Conservation (phyloP, 163 green algal genomes). For the Chlamydomonas reinhardtii region DNA sequence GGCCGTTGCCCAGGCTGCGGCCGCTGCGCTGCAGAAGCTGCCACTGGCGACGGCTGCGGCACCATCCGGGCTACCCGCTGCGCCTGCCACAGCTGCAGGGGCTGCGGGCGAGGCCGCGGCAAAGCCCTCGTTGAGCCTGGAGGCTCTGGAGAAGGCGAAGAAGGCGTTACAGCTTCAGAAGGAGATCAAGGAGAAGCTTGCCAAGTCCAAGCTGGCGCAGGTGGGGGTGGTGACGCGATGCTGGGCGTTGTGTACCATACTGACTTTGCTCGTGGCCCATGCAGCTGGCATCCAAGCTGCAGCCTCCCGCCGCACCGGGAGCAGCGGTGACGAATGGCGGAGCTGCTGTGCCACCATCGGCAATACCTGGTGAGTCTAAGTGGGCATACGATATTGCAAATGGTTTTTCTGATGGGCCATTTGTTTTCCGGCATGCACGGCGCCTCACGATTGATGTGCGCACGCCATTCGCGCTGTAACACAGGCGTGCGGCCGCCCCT, state of each 20-base stretch:
- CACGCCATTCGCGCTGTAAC: no score
- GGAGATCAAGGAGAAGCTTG: conserved; percentile 75
- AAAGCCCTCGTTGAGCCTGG: conserved; percentile 26
- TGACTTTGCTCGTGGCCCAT: no score
- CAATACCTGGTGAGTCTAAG: no score
- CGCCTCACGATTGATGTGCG: no score
- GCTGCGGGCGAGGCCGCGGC: no score
- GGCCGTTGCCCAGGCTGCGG: conserved; percentile 17
- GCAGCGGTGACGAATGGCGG: background rate
- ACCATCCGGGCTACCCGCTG: background rate
- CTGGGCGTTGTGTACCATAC: no score
- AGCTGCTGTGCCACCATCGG: no score
- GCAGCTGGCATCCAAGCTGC: conserved; percentile 14
- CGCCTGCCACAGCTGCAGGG: background rate
- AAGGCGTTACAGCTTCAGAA: conserved; percentile 80
- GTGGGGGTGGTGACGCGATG: no score
- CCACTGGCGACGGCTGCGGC: background rate
- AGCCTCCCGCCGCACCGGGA: background rate
- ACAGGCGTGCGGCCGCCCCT: no score
- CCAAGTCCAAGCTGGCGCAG: conserved; percentile 62
- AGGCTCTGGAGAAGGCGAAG: conserved; percentile 81
- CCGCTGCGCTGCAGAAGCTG: conserved; percentile 28
- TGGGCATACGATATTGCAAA: no score
- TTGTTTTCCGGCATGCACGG: no score
- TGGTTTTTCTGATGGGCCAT: no score